phyloP scores from a whole-genome alignment of 306 rosid genomes.

The Urtica urens region DNA sequence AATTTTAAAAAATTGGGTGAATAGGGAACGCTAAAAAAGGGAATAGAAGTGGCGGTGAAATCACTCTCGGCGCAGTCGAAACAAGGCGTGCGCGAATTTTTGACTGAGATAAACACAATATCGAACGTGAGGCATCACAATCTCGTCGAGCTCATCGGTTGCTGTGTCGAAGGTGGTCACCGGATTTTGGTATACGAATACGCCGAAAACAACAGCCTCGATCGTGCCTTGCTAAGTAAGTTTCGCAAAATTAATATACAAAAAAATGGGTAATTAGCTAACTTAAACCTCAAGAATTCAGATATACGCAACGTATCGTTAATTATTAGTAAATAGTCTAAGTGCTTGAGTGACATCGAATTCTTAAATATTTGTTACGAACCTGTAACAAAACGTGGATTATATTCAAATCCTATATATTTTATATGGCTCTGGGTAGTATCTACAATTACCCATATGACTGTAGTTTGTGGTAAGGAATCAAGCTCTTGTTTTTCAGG shows the following conservation, averaged over 20 bases:
- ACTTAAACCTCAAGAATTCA: too few relatives aligned
- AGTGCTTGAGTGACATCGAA: too few relatives aligned
- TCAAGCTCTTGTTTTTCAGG: constrained; percentile 36
- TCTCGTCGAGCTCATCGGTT: constrained; percentile 87
- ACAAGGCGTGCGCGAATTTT: constrained; percentile 83
- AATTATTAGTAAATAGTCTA: too few relatives aligned
- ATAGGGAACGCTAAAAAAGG: constrained; percentile 63
- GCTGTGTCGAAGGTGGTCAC: constrained; percentile 53
- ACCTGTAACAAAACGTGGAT: too few relatives aligned
- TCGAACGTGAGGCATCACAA: constrained; percentile 73
- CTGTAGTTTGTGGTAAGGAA: too few relatives aligned
- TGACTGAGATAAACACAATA: constrained; percentile 64
- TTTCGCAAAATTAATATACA: too few relatives aligned
- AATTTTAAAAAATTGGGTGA: not conserved
- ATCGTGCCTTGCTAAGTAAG: constrained; percentile 61
- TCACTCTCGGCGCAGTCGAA: constrained; percentile 71
- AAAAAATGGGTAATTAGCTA: too few relatives aligned
- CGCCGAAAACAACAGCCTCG: constrained; percentile 70
- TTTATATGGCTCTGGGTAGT: too few relatives aligned
- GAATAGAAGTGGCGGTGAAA: constrained; percentile 69
- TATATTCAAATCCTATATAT: too few relatives aligned
- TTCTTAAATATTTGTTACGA: too few relatives aligned
- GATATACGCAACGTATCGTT: too few relatives aligned
- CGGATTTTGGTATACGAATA: constrained; percentile 79
- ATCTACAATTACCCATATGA: too few relatives aligned